Percentiles rank a stretch among this genome's conserved stretches.
Evolutionary conservation across 495 filamentous ascomycete genomes (phyloP).

Genomic region (Diplogelasinospora grovesii): DNA sequence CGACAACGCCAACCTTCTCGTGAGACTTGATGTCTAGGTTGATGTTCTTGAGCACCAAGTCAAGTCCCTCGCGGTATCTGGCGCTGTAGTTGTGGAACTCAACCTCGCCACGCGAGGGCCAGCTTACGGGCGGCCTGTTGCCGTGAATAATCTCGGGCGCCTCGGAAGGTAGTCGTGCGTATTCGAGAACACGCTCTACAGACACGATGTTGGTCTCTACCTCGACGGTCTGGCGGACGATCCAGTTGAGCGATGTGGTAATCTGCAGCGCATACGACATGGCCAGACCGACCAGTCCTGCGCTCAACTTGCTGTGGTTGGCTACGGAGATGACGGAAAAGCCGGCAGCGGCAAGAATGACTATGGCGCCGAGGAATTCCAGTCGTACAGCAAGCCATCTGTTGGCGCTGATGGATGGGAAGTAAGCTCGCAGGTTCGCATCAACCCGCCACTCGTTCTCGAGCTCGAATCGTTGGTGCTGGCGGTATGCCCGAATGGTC

Average conservation of each 20-base stretch:
- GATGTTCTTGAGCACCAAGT: constrained; percentile 88
- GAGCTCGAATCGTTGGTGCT: constrained; percentile 75
- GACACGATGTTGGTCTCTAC: constrained; percentile 99
- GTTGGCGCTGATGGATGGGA: constrained; percentile 93
- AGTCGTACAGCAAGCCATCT: constrained; percentile 92
- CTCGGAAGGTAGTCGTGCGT: constrained; percentile 87
- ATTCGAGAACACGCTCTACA: constrained; percentile 95
- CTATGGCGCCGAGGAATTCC: constrained; percentile 92
- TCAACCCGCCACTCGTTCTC: constrained; percentile 99
- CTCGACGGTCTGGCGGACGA: constrained; percentile 97
- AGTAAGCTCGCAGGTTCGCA: constrained; percentile 90
- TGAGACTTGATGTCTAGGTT: constrained; percentile 85
- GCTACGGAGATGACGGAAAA: constrained; percentile 79
- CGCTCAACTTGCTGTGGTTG: constrained; percentile 56
- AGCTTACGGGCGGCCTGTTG: constrained; percentile 77
- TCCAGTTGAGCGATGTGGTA: constrained; percentile 98
- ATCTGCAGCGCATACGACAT: constrained; percentile 98
- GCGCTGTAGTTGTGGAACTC: constrained; percentile 91
- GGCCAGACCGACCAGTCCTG: constrained; percentile 82
- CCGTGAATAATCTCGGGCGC: constrained; percentile 90
- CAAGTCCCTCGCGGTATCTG: constrained; percentile 79
- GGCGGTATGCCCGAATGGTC: constrained; percentile 95
- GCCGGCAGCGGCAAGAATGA: constrained; percentile 81
- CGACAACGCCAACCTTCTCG: constrained; percentile 97
- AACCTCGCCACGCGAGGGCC: constrained; percentile 87